Conservation (phyloP, 177 flowering plant genomes). For the Vitis hybrid region DNA sequence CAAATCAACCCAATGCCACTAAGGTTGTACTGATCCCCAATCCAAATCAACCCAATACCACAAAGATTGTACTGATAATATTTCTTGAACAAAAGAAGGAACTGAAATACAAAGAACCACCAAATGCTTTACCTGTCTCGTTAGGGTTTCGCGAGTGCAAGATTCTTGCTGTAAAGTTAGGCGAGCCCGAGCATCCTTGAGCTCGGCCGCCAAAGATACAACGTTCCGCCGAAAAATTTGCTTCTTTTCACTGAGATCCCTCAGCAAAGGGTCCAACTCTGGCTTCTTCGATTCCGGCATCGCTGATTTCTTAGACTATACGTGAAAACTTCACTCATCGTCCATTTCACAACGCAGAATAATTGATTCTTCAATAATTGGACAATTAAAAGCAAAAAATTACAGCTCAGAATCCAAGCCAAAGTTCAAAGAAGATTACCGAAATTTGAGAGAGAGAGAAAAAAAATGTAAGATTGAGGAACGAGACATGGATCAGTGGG, state of each 20-base stretch:
- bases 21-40: conserved; percentile 2
- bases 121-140: conserved; percentile 63
- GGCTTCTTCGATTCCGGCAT: too few species aligned
- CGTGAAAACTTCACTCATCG: too few species aligned
- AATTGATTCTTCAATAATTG: too few species aligned
- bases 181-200: conserved; percentile 82
- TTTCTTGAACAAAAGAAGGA: conserved; percentile 1
- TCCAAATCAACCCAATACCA: not conserved
- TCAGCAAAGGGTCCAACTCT: conserved; percentile 67
- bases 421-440: too few species aligned
- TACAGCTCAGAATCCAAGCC: too few species aligned
- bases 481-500: too few species aligned
- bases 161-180: conserved; percentile 66
- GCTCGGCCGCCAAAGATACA: conserved; percentile 80
- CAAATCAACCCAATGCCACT: too few species aligned
- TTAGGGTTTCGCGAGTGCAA: conserved; percentile 58
- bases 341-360: too few species aligned
- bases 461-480: too few species aligned
- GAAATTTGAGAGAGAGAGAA: too few species aligned
- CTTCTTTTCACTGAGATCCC: conserved; percentile 84
- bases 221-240: conserved; percentile 76
- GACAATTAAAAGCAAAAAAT: too few species aligned
- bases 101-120: not conserved
- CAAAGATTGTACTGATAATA: not conserved
- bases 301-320: too few species aligned